These are phyloP conservation scores for Sclerotinia subarctica DNA, from an alignment of 2,329 filamentous ascomycete genomes.

Conservation along the genomic window DNA sequence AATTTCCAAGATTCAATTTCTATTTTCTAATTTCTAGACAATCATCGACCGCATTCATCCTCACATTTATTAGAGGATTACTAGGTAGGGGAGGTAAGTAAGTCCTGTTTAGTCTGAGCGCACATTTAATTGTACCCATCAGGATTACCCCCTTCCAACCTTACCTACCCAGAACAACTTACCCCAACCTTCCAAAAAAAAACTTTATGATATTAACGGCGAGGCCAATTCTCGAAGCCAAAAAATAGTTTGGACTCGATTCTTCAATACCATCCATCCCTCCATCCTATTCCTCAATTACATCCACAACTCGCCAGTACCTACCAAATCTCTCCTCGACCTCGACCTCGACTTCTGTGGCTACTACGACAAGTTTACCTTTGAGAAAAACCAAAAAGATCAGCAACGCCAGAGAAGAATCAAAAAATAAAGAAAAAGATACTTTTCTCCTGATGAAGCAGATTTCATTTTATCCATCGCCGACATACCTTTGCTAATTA, in stretches of 20 bases:
- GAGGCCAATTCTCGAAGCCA: background rate
- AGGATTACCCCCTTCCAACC: slow-evolving; percentile 13
- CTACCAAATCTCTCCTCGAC: background rate
- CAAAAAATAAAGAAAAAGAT: background rate
- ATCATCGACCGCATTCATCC: background rate
- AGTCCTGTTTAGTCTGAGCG: background rate
- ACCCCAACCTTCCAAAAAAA: background rate
- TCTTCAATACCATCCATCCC: background rate
- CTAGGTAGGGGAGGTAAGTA: too few relatives aligned
- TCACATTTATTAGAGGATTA: background rate
- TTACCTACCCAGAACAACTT: background rate
- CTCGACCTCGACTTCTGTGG: background rate
- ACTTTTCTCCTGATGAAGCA: slow-evolving; percentile 10
- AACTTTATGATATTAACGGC: slow-evolving; percentile 9
- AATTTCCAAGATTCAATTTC: background rate
- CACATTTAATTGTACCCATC: background rate
- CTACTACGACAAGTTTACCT: background rate
- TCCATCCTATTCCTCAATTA: background rate
- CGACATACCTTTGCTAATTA: slow-evolving; percentile 14
- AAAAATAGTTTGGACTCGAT: background rate
- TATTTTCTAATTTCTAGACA: background rate
- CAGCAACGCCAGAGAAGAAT: background rate
- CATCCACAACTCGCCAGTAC: background rate
- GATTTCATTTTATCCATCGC: slow-evolving; percentile 3
- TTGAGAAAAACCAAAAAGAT: background rate